Evolutionary conservation across 306 rosid genomes (phyloP).

Genomic region (Citrullus mucosospermus): DNA sequence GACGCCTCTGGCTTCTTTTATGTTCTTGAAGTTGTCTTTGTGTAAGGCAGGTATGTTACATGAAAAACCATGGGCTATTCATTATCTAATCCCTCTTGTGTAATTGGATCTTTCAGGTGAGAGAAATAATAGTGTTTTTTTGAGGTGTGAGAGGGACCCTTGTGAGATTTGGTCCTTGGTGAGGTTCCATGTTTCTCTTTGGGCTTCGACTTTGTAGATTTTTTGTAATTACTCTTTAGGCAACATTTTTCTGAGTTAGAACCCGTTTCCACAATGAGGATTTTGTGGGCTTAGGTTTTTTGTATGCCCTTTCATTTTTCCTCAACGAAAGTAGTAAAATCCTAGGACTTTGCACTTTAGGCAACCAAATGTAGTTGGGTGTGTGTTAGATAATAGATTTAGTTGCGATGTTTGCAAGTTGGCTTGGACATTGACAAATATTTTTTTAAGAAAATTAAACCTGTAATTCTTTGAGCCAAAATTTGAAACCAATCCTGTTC

Average conservation of each 20-base stretch:
- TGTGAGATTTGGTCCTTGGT: no score
- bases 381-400: not conserved
- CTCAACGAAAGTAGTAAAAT: not conserved
- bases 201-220: no score
- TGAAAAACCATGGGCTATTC: not conserved
- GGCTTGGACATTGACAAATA: not conserved
- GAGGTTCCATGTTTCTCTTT: no score
- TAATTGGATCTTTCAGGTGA: no score
- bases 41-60: not conserved
- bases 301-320: no score
- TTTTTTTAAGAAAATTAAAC: not conserved
- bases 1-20: not conserved
- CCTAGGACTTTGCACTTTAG: not conserved
- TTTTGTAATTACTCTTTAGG: no score
- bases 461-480: not conserved
- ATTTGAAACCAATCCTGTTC: not conserved
- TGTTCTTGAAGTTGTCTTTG: not conserved
- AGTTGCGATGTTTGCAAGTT: not conserved
- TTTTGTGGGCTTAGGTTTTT: no score
- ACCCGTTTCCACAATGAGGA: no score
- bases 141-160: no score
- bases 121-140: no score
- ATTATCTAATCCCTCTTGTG: not conserved
- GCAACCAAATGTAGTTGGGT: not conserved
- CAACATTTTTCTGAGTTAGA: no score